Percentiles rank a stretch among this genome's conserved stretches.
Evolutionary conservation across 2,329 filamentous ascomycete genomes (phyloP).

Genomic region (Colletotrichum tofieldiae): DNA sequence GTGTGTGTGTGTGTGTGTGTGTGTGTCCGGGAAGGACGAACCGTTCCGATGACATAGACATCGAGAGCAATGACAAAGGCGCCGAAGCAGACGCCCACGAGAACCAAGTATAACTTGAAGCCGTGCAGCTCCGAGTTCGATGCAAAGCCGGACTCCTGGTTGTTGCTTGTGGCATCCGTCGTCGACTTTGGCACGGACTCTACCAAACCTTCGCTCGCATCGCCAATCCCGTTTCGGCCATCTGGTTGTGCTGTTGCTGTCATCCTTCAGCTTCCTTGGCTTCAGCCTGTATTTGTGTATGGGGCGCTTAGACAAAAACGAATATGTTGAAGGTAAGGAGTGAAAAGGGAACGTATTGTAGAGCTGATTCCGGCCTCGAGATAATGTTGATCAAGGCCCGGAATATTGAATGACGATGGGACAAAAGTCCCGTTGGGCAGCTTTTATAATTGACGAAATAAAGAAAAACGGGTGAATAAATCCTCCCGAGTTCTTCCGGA

Average conservation of each 20-base stretch:
- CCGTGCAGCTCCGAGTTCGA: slow-evolving; percentile 2
- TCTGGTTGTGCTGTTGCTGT: background rate
- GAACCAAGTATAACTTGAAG: slow-evolving; percentile 8
- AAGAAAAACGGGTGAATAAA: too few species aligned
- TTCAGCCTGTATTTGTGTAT: background rate
- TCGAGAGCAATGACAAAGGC: slow-evolving; percentile 15
- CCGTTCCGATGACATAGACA: slow-evolving; percentile 9
- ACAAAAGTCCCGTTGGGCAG: background rate
- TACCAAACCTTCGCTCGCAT: background rate
- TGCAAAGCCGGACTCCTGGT: background rate
- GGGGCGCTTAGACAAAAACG: background rate
- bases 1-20: background rate
- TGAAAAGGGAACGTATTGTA: background rate
- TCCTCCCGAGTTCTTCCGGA: background rate
- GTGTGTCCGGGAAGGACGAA: background rate
- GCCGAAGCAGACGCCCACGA: slow-evolving; percentile 6
- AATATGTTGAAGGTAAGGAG: background rate
- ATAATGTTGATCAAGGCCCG: background rate
- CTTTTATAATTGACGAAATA: background rate
- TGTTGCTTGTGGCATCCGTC: background rate
- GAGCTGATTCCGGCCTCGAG: background rate
- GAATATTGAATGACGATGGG: background rate
- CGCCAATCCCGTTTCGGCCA: background rate
- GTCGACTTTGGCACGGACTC: background rate
- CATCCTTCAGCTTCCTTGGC: background rate